phyloP scores from a whole-genome alignment of 176 grass and related monocot genomes.

The Eleusine coracana region DNA sequence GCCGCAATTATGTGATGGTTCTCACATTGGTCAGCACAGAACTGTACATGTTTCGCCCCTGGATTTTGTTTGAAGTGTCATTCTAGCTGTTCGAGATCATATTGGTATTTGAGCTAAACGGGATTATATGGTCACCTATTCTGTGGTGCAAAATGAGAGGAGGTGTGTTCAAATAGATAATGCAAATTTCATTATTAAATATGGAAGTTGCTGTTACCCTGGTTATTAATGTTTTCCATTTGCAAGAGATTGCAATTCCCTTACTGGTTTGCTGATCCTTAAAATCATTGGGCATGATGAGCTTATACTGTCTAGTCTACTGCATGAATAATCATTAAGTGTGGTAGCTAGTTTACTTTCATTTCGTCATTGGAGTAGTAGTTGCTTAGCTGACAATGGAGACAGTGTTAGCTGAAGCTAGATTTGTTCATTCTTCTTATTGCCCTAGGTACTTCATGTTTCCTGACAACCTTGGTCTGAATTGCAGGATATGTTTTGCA shows the following conservation, averaged over 20 bases:
- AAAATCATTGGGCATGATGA: background rate
- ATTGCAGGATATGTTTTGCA: slow-evolving; percentile 97
- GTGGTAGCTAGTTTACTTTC: background rate
- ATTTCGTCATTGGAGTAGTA: background rate
- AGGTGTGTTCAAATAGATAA: background rate
- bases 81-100: background rate
- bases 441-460: slow-evolving; percentile 19
- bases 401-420: background rate
- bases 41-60: background rate
- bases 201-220: background rate
- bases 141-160: background rate
- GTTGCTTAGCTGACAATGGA: background rate
- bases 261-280: background rate
- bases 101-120: background rate
- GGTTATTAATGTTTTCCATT: background rate
- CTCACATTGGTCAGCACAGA: background rate
- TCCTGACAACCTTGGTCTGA: slow-evolving; percentile 42
- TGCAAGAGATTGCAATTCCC: background rate
- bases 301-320: background rate
- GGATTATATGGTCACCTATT: background rate
- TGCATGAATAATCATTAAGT: background rate
- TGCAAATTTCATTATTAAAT: background rate
- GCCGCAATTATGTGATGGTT: background rate
- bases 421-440: slow-evolving; percentile 8
- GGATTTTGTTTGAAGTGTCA: slow-evolving; percentile 22